Evolutionary conservation across 768 basidiomycete genomes (phyloP), one percentile per base, ranked within the genome.

Genomic region (Cystobasidium ongulense): DNA sequence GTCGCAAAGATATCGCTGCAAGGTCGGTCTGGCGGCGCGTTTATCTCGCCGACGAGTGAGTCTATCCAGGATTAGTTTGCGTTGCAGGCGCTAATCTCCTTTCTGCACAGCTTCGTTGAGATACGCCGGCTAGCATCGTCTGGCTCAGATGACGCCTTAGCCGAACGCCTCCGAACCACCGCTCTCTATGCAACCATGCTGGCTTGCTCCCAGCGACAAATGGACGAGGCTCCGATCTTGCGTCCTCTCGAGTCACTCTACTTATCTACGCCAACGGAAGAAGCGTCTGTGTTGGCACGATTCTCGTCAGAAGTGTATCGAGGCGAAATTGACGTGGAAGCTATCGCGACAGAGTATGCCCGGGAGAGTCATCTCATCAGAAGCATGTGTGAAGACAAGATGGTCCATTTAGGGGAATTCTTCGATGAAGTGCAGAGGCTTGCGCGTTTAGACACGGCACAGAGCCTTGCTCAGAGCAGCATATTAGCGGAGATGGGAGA

Each of bases 1-100:
- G 86, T 36, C 85, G 93, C 61, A 85, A 85, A 79, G 78, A 85
- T 50, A 86, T 89, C 29, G 88, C 90, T 2, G 86, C 90, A 78
- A 84, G 87, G 57, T 87, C 86, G 36, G 85, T 91, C 18, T 97
- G 94, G 94, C 86, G 94, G 39, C 84, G 94, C 35, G 86, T 95
- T 57, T 95, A 90, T 79, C 84, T 89, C 64, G 88, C 91, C 63
- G 92, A 97, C 80, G 87, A 96, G 93, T 95, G 81, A 74, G 88
- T 84, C 18, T 27, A 54, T 41, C 75, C 29, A 72, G 62, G 31
- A 57, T 31, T 53, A 31, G 73, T 23, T 72, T 27, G 38, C 67
- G n/a, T 43, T 7, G 1, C 1, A 38, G 17, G 35, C 46, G 29
- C 41, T 29, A 39, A 63, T 27, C 13, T 31, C 3, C 52, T 35